Percentiles rank a stretch among this genome's conserved stretches.
Evolutionary conservation across 129 eudicot species (phyloP).

Genomic region (Flaveria ramosissima): DNA sequence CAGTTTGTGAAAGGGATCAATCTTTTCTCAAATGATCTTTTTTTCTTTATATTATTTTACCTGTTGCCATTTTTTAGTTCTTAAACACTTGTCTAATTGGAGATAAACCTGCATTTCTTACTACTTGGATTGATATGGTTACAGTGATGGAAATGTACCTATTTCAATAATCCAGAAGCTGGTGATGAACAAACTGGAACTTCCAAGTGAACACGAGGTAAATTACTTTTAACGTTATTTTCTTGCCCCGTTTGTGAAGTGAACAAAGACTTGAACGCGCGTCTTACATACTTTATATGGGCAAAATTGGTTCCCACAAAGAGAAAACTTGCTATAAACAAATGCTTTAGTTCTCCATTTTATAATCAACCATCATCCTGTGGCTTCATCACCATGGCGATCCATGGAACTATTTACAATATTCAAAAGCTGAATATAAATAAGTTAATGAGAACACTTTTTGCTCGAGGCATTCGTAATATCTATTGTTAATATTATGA

Average conservation of each 20-base stretch:
- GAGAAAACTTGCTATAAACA: too few relatives aligned
- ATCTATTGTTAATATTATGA: too few relatives aligned
- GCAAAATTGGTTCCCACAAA: too few relatives aligned
- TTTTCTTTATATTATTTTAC: background rate
- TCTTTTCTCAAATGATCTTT: background rate
- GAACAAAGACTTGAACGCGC: background rate
- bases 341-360: too few relatives aligned
- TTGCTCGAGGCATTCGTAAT: too few relatives aligned
- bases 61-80: background rate
- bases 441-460: too few relatives aligned
- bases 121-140: slow-evolving; percentile 19
- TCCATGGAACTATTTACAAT: too few relatives aligned
- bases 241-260: background rate
- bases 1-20: background rate
- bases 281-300: too few relatives aligned
- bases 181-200: slow-evolving; percentile 69
- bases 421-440: too few relatives aligned
- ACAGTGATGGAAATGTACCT: slow-evolving; percentile 79
- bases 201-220: slow-evolving; percentile 84
- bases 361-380: too few relatives aligned
- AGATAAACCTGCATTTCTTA: slow-evolving; percentile 6
- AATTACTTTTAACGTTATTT: slow-evolving; percentile 13
- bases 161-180: slow-evolving; percentile 76
- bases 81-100: background rate
- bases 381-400: too few relatives aligned